Conservation (phyloP, 192 early-diverging fungal species). For the Dimargaris xerosporica region DNA sequence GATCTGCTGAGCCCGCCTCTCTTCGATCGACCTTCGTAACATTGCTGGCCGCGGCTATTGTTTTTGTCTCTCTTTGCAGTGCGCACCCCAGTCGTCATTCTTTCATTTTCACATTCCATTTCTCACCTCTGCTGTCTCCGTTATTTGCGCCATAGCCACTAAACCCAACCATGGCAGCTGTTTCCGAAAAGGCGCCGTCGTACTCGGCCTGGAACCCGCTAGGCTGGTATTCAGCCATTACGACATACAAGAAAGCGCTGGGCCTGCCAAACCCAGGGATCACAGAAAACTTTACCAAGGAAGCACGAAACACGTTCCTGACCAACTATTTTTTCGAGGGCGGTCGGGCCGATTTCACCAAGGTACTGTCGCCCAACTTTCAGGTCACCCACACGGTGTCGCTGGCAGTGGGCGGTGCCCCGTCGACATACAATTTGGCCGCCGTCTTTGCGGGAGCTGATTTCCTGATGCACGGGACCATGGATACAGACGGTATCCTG, state of each 20-base stretch:
- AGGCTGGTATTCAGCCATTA: too few relatives aligned
- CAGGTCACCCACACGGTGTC: slow-evolving; percentile 85
- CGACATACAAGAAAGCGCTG: slow-evolving; percentile 22
- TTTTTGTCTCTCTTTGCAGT: too few relatives aligned
- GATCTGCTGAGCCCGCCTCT: too few relatives aligned
- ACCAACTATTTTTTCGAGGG: slow-evolving; percentile 88
- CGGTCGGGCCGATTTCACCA: slow-evolving; percentile 82
- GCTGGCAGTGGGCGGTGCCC: slow-evolving; percentile 63
- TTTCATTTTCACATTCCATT: too few relatives aligned
- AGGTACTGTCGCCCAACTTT: slow-evolving; percentile 87
- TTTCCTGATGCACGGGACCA: slow-evolving; percentile 78
- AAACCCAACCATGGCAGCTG: too few relatives aligned
- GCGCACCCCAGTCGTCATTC: too few relatives aligned
- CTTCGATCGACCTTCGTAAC: too few relatives aligned
- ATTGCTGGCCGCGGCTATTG: too few relatives aligned
- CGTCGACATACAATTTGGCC: slow-evolving; percentile 84
- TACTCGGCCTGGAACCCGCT: too few relatives aligned
- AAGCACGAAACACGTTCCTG: slow-evolving; percentile 62
- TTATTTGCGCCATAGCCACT: too few relatives aligned
- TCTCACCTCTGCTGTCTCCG: too few relatives aligned
- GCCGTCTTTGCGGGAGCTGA: slow-evolving; percentile 67
- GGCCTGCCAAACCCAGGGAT: slow-evolving; percentile 66
- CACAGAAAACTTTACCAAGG: slow-evolving; percentile 67
- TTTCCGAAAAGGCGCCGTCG: too few relatives aligned
- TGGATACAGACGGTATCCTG: slow-evolving; percentile 84